Base-by-base conservation (phyloP, 2,329 filamentous ascomycete genomes). In the Microsporum canis region DNA sequence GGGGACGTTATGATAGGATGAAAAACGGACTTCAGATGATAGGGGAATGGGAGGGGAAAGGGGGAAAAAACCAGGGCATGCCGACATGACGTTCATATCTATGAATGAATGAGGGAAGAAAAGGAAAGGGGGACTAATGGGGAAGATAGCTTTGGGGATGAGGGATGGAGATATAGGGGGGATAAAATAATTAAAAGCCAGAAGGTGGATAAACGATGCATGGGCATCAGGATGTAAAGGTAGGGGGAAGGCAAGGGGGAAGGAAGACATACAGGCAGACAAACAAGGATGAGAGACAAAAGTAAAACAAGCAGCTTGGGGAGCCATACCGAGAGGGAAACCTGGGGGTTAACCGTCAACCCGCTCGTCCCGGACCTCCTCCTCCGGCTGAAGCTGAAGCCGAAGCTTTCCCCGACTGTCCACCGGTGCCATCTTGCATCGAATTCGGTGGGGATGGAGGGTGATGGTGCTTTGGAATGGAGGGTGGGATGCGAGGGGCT, bases 401-500 rank as follows among this genome's bases (percentile, higher is more conserved):
- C 59, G 66, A 39, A 45, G 47, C 66, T 66, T 63, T 69, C 67
- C 47, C 63, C 64, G 55, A 65, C 62, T 23, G 66, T 62, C 29
- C 63, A 45, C 56, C 33, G 29, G 31, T 33, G 27, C 45, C 23
- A 49, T 49, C 45, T 49, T 49, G 23, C 49, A 55, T 36, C 5
- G 33, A 55, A 27, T 27, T 36, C 17, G 49, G 49, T 31, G 49
- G 49, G 3, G 49, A 55, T 6, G 49, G 49, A 36, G 29, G 49
- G 14, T 36, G 49, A n/a, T 55, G 49, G 7, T 34, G 49, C 31
- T 76, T 71, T 86, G 79, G 72, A 86, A 86, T 72, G 85, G 87
- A 66, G 79, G 68, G 70, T 43, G 66, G 70, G 38, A 70, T 67
- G 5, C 74, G 71, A 23, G 72, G 71, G 73, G 72, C 43, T 69